Percentiles rank a stretch among this genome's conserved stretches.
Evolutionary conservation across 2,329 filamentous ascomycete genomes (phyloP).

Genomic region (Cladosporium sp.): DNA sequence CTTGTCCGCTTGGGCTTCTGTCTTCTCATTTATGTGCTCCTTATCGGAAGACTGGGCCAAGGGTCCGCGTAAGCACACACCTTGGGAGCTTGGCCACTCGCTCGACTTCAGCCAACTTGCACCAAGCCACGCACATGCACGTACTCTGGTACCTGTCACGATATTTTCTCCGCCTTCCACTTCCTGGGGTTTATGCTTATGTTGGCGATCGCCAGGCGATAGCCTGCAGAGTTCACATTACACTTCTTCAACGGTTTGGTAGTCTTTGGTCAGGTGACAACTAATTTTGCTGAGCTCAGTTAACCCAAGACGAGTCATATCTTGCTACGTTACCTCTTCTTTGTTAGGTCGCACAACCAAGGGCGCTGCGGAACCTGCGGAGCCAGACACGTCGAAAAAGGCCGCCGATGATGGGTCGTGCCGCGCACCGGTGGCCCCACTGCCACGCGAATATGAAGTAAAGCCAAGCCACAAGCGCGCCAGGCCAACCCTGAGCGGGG

Average conservation of each 20-base stretch:
- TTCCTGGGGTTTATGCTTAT: slow-evolving; percentile 13
- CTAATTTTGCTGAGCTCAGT: too few relatives aligned
- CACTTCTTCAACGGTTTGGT: background rate
- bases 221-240: background rate
- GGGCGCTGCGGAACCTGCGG: slow-evolving; percentile 10
- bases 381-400: slow-evolving; percentile 11
- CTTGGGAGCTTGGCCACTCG: background rate
- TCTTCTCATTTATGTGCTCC: background rate
- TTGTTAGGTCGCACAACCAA: background rate
- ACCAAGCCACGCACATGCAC: background rate
- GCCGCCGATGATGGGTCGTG: slow-evolving; percentile 2
- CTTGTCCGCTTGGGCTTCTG: slow-evolving; percentile 1
- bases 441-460: slow-evolving; percentile 13
- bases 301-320: too few relatives aligned
- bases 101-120: background rate
- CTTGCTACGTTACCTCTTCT: too few relatives aligned
- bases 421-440: slow-evolving; percentile 6
- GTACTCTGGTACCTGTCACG: slow-evolving; percentile 5
- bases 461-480: slow-evolving; percentile 12
- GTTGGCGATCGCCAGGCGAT: slow-evolving; percentile 1
- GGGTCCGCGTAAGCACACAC: slow-evolving; percentile 7
- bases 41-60: slow-evolving; percentile 3
- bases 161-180: slow-evolving; percentile 11
- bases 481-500: background rate
- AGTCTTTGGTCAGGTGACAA: too few relatives aligned